Evolutionary conservation across 2,329 filamentous ascomycete genomes (phyloP).

Genomic region (Gnomoniopsis smithogilvyi): DNA sequence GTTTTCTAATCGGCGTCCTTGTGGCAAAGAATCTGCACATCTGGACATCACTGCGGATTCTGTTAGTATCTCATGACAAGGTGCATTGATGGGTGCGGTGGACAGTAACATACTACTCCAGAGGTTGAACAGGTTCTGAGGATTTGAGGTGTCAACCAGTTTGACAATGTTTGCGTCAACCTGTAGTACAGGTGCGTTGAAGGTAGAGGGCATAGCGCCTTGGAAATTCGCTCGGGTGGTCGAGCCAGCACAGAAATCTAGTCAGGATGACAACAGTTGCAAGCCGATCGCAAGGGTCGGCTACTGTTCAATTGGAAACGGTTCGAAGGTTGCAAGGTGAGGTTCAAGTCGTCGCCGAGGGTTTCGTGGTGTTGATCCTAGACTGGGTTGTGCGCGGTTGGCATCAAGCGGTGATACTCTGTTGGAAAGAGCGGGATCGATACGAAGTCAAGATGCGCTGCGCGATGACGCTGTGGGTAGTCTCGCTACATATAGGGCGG

Average conservation of each 20-base stretch:
- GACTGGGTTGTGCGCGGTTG: neutral
- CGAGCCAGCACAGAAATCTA: conserved; percentile 27
- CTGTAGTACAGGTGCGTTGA: conserved; percentile 83
- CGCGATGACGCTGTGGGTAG: neutral
- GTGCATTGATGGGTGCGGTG: neutral
- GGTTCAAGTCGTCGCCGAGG: conserved; percentile 14
- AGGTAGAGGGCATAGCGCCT: conserved; percentile 72
- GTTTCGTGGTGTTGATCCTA: neutral
- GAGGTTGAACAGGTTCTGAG: conserved; percentile 92
- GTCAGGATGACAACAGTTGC: conserved; percentile 23
- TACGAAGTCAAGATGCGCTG: neutral
- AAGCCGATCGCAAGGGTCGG: conserved; percentile 22
- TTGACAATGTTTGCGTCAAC: conserved; percentile 90
- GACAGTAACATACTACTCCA: conserved; percentile 75
- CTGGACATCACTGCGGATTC: conserved; percentile 76
- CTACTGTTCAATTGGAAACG: neutral
- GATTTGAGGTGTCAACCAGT: conserved; percentile 90
- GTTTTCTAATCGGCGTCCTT: conserved; percentile 90
- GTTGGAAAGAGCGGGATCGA: neutral
- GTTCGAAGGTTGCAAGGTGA: neutral
- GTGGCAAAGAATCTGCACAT: conserved; percentile 89
- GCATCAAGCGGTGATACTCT: neutral
- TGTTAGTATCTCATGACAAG: conserved; percentile 6
- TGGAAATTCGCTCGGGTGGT: conserved; percentile 31
- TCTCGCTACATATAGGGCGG: neutral